Conservation (phyloP, 164 flowering plant species). For the Vitis vinifera region DNA sequence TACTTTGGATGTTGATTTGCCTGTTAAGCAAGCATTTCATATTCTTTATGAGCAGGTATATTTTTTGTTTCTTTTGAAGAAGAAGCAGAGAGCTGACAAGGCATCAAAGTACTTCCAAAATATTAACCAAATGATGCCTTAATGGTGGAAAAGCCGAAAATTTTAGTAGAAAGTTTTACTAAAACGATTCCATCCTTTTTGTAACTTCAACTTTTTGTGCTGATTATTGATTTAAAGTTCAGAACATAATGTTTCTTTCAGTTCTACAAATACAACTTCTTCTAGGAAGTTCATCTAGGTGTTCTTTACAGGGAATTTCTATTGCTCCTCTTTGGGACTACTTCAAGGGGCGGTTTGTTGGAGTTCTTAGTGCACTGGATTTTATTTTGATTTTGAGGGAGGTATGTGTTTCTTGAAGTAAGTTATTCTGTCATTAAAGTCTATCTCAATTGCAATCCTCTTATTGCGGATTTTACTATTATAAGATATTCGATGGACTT, state of each 20-base stretch:
- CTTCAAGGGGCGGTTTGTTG: conserved; percentile 73
- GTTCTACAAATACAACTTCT: not conserved
- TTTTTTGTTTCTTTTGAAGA: not conserved
- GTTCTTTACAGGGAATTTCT: conserved; percentile 72
- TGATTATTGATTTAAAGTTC: no score
- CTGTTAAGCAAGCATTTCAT: conserved; percentile 96
- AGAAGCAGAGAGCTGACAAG: no score
- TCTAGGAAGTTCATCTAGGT: conserved; percentile 24
- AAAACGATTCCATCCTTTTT: no score
- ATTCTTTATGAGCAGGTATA: conserved; percentile 87
- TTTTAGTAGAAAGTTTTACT: no score
- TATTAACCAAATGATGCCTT: no score
- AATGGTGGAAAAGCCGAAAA: no score
- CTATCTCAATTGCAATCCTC: not conserved
- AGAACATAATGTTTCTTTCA: no score
- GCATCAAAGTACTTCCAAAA: no score
- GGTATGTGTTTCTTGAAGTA: conserved; percentile 41
- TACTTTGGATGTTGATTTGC: conserved; percentile 78
- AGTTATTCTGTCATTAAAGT: not conserved
- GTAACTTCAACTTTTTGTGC: no score
- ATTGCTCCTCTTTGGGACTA: conserved; percentile 93
- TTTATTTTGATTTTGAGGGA: conserved; percentile 86
- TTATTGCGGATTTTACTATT: not conserved
- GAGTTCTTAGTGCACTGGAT: conserved; percentile 82
- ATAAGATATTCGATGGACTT: not conserved